Percentiles rank a stretch among this genome's conserved stretches.
phyloP scores from a whole-genome alignment of 2,329 filamentous ascomycete genomes.

The Dichotomopilus funicola region DNA sequence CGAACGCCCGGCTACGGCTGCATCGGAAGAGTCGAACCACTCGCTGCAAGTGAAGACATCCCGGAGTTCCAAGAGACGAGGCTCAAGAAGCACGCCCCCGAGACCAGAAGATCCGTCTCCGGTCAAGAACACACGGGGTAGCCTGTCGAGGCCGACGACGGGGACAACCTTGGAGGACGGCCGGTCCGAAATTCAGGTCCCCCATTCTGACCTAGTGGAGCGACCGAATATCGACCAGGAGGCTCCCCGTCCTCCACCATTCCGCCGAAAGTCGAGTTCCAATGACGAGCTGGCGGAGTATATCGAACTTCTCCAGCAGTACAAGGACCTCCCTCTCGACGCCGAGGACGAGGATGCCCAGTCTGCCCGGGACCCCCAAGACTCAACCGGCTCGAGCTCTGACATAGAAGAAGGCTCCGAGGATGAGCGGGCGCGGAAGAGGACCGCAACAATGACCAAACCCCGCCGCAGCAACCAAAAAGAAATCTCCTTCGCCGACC shows the following conservation, averaged over 20 bases:
- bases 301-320: constrained; percentile 56
- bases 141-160: too few species aligned
- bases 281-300: constrained; percentile 56
- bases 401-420: constrained; percentile 22
- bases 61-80: constrained; percentile 31
- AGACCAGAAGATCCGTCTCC: constrained; percentile 15
- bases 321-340: constrained; percentile 52
- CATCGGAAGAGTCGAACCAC: constrained; percentile 20
- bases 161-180: neutral
- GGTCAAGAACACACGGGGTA: neutral
- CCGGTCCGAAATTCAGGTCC: neutral
- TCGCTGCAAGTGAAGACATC: constrained; percentile 47
- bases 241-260: neutral
- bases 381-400: constrained; percentile 15
- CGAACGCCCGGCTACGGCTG: neutral
- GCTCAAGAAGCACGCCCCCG: constrained; percentile 30
- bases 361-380: constrained; percentile 17
- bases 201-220: neutral
- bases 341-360: constrained; percentile 38
- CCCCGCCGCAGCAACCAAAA: constrained; percentile 18
- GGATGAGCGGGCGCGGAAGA: constrained; percentile 26
- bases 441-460: constrained; percentile 9
- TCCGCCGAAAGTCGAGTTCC: constrained; percentile 4
- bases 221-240: neutral
- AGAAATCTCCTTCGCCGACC: constrained; percentile 36